Conservation (phyloP, 208 protist genomes). For the Leishmania mexicana region DNA sequence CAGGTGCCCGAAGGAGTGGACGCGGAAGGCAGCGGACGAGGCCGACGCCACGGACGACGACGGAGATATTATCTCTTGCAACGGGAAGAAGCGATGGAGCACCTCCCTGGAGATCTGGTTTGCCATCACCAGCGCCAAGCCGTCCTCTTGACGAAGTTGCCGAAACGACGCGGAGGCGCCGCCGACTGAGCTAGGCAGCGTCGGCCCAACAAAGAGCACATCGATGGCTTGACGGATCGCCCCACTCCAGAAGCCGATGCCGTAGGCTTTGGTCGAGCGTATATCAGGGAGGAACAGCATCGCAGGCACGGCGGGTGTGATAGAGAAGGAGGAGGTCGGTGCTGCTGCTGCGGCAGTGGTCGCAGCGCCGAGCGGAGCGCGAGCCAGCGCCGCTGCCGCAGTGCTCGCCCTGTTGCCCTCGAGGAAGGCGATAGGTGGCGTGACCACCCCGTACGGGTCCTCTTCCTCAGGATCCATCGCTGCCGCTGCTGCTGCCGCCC, state of each 20-base stretch:
- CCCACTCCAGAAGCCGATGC: slow-evolving; percentile 83
- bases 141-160: slow-evolving; percentile 36
- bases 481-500: background rate
- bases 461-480: slow-evolving; percentile 38
- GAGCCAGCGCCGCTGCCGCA: background rate
- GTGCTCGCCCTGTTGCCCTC: background rate
- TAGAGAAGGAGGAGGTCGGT: background rate
- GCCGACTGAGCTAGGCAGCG: slow-evolving; percentile 42
- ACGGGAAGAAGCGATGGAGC: slow-evolving; percentile 55
- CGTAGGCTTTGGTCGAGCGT: slow-evolving; percentile 23
- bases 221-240: slow-evolving; percentile 81
- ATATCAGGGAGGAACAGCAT: slow-evolving; percentile 55
- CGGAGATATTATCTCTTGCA: slow-evolving; percentile 47
- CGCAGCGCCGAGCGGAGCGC: background rate
- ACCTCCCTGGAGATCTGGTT: slow-evolving; percentile 34
- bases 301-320: slow-evolving; percentile 6
- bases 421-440: slow-evolving; percentile 5
- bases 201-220: slow-evolving; percentile 68
- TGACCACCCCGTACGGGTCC: slow-evolving; percentile 70
- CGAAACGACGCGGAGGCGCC: slow-evolving; percentile 44
- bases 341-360: background rate
- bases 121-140: slow-evolving; percentile 20
- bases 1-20: slow-evolving; percentile 67
- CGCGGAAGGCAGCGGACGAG: slow-evolving; percentile 43
- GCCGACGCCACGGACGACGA: slow-evolving; percentile 5